Conservation (phyloP, 495 filamentous ascomycete genomes). For the Podospora conica region DNA sequence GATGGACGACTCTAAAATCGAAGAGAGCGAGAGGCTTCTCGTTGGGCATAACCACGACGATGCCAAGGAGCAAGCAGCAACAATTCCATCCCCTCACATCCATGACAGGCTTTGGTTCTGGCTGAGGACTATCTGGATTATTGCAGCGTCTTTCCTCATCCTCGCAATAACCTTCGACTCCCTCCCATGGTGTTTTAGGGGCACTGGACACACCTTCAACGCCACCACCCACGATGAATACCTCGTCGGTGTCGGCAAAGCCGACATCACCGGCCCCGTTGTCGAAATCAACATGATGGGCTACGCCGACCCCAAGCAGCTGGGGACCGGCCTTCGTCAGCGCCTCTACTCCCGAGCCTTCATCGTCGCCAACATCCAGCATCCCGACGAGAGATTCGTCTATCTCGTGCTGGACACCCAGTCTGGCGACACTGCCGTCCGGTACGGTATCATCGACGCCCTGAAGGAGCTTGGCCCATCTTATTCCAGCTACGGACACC, state of each 20-base stretch:
- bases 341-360: slow-evolving; percentile 85
- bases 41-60: not conserved
- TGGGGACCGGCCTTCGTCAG: slow-evolving; percentile 77
- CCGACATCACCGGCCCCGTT: slow-evolving; percentile 84
- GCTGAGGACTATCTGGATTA: not conserved
- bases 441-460: slow-evolving; percentile 75
- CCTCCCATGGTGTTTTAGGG: not conserved
- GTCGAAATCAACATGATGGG: slow-evolving; percentile 53
- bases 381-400: slow-evolving; percentile 68
- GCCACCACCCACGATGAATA: slow-evolving; percentile 48
- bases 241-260: slow-evolving; percentile 86
- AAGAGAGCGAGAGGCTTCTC: slow-evolving; percentile 9
- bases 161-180: not conserved
- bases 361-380: slow-evolving; percentile 69
- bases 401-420: slow-evolving; percentile 81
- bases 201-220: not conserved
- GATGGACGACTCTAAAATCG: not conserved
- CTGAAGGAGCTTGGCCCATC: slow-evolving; percentile 51
- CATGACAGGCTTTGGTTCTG: not conserved
- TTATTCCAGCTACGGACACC: slow-evolving; percentile 57
- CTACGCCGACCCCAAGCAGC: slow-evolving; percentile 71
- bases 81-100: not conserved
- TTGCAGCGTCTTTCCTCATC: not conserved
- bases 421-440: slow-evolving; percentile 81
- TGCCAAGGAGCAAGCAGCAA: not conserved